Evolutionary conservation across 176 grass and related monocot genomes (phyloP).

Genomic region (Areca catechu): DNA sequence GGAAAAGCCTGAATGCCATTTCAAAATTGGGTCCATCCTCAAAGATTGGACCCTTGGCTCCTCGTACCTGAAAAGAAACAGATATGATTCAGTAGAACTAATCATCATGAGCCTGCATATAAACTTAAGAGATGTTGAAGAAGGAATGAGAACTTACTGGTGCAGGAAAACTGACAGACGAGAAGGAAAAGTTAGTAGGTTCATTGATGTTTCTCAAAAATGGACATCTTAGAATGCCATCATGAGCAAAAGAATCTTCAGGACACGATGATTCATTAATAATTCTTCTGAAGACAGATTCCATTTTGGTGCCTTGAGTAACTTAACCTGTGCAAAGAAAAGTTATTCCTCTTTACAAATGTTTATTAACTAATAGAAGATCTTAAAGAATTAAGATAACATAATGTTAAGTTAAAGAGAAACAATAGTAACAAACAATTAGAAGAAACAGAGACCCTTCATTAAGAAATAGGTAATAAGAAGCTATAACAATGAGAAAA

Average conservation of each 20-base stretch:
- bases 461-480: too few species aligned
- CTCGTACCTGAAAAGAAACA: constrained; percentile 36
- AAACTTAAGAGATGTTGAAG: too few species aligned
- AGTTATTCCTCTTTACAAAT: constrained; percentile 29
- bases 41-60: constrained; percentile 92
- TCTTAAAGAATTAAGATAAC: too few species aligned
- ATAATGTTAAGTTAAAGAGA: too few species aligned
- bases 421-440: too few species aligned
- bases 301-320: constrained; percentile 31
- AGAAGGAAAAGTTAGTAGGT: constrained; percentile 73
- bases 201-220: constrained; percentile 98
- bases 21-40: constrained; percentile 98
- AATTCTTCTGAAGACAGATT: constrained; percentile 39
- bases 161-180: constrained; percentile 35
- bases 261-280: constrained; percentile 30
- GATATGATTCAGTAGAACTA: constrained; percentile 8
- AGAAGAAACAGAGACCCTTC: too few species aligned
- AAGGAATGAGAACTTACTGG: constrained; percentile 36
- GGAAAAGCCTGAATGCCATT: constrained; percentile 87
- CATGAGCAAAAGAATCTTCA: constrained; percentile 37
- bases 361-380: constrained; percentile 13
- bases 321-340: constrained; percentile 29
- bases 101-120: too few species aligned
- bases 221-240: constrained; percentile 73
- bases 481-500: too few species aligned